Evolutionary conservation across 1,284 basidiomycete species (phyloP).

Genomic region (Cutaneotrichosporon arboriforme): DNA sequence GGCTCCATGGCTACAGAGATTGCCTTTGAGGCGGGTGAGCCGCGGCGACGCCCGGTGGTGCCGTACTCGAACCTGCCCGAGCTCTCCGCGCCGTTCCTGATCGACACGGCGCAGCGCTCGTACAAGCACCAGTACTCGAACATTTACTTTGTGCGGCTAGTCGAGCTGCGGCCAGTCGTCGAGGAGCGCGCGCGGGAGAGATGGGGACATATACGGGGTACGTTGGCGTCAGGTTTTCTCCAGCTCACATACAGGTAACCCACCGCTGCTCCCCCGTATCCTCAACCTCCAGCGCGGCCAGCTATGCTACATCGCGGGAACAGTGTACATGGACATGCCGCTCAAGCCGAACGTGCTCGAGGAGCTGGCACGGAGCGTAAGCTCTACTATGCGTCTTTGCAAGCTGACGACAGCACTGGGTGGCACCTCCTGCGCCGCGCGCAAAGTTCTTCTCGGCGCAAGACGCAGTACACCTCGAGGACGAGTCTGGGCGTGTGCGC

Average conservation of each 20-base stretch:
- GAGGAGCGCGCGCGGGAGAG: slow-evolving; percentile 58
- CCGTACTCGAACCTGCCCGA: slow-evolving; percentile 40
- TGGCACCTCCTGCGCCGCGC: slow-evolving; percentile 71
- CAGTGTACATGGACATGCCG: slow-evolving; percentile 96
- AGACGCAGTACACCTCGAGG: slow-evolving; percentile 85
- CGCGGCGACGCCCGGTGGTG: slow-evolving; percentile 25
- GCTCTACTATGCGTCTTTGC: slow-evolving; percentile 27
- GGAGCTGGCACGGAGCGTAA: slow-evolving; percentile 85
- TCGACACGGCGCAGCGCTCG: slow-evolving; percentile 38
- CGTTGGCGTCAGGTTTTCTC: background rate
- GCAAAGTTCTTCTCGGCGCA: slow-evolving; percentile 69
- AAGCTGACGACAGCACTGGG: slow-evolving; percentile 62
- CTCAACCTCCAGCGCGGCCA: slow-evolving; percentile 80
- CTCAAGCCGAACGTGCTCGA: slow-evolving; percentile 95
- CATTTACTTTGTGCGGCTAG: slow-evolving; percentile 78
- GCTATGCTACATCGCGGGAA: slow-evolving; percentile 86
- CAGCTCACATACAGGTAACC: slow-evolving; percentile 55
- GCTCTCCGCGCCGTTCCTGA: slow-evolving; percentile 43
- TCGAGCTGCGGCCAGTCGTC: slow-evolving; percentile 59
- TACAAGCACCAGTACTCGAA: slow-evolving; percentile 85
- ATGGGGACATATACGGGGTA: slow-evolving; percentile 65
- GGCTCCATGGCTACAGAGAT: slow-evolving; percentile 12
- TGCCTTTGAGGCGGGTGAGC: slow-evolving; percentile 4
- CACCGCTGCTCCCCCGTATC: slow-evolving; percentile 71
- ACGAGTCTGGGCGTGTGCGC: slow-evolving; percentile 85